These are phyloP conservation scores for Raphanus raphanistrum DNA, from an alignment of 345 rosid species.

Conservation along the genomic window DNA sequence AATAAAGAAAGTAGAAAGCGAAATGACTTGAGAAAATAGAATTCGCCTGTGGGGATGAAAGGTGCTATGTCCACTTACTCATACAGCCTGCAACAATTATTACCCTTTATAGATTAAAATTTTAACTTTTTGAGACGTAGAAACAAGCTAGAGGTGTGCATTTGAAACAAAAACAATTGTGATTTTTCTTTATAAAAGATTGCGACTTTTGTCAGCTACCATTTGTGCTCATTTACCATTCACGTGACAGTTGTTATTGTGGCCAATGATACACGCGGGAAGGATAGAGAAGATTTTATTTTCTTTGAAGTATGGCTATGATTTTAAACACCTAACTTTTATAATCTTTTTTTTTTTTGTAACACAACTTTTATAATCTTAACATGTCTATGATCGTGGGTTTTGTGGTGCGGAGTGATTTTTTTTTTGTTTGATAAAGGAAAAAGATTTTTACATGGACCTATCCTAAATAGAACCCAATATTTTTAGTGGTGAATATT, in stretches of 20 bases:
- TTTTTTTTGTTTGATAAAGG: too few species aligned
- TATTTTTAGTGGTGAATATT: too few species aligned
- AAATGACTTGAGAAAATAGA: conserved; percentile 12
- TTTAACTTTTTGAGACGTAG: conserved; percentile 16
- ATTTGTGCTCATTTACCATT: conserved; percentile 31
- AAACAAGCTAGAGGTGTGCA: neutral
- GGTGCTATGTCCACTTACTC: conserved; percentile 29
- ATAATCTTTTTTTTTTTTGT: neutral
- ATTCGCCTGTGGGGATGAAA: conserved; percentile 29
- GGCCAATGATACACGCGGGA: conserved; percentile 31
- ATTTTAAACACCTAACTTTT: neutral
- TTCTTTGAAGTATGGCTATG: neutral
- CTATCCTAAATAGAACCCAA: too few species aligned
- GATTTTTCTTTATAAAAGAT: conserved; percentile 3
- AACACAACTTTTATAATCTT: too few species aligned
- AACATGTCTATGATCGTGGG: neutral
- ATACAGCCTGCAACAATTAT: conserved; percentile 34
- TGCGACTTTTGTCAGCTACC: conserved; percentile 35
- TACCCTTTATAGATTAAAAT: conserved; percentile 28
- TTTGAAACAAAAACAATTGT: neutral
- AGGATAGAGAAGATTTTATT: neutral
- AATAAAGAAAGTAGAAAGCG: conserved; percentile 35
- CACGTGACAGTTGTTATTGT: conserved; percentile 40
- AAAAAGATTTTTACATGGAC: too few species aligned
- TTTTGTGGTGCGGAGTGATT: neutral